Evolutionary conservation across 129 eudicot genomes (phyloP).

Genomic region (Tagetes erecta): DNA sequence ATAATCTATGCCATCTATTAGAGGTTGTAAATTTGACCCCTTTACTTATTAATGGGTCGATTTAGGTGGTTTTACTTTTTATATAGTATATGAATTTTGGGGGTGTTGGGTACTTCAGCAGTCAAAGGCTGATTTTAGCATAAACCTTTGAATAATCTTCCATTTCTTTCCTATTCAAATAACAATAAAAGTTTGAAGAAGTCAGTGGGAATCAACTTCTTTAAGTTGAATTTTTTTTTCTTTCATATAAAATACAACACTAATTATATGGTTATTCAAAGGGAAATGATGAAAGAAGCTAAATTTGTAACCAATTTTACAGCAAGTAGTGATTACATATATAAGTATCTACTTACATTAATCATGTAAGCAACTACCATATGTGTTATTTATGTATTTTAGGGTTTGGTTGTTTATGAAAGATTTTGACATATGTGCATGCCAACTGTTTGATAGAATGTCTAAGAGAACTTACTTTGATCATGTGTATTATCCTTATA

Average conservation of each 20-base stretch:
- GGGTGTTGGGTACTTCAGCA: too few species aligned
- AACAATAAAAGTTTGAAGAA: background rate
- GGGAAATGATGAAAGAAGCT: slow-evolving; percentile 4
- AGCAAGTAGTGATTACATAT: slow-evolving; percentile 22
- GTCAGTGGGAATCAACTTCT: slow-evolving; percentile 20
- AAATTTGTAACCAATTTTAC: background rate
- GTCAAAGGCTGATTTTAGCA: too few species aligned
- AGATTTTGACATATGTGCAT: background rate
- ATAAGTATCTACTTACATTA: too few species aligned
- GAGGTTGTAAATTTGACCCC: too few species aligned
- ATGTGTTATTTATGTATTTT: background rate
- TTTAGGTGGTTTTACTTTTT: too few species aligned
- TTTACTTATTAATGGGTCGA: too few species aligned
- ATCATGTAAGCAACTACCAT: slow-evolving; percentile 24
- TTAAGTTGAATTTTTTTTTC: background rate
- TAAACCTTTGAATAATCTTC: too few species aligned
- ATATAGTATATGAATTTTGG: too few species aligned
- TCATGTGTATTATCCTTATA: slow-evolving; percentile 2
- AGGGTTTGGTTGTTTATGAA: slow-evolving; percentile 1
- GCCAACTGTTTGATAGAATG: slow-evolving; percentile 19
- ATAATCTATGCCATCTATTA: too few species aligned
- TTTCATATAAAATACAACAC: background rate
- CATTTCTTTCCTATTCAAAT: background rate
- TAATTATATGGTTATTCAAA: background rate
- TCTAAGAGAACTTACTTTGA: slow-evolving; percentile 15